phyloP scores from a whole-genome alignment of 2,329 filamentous ascomycete species.

The Penicillium rolfsii region DNA sequence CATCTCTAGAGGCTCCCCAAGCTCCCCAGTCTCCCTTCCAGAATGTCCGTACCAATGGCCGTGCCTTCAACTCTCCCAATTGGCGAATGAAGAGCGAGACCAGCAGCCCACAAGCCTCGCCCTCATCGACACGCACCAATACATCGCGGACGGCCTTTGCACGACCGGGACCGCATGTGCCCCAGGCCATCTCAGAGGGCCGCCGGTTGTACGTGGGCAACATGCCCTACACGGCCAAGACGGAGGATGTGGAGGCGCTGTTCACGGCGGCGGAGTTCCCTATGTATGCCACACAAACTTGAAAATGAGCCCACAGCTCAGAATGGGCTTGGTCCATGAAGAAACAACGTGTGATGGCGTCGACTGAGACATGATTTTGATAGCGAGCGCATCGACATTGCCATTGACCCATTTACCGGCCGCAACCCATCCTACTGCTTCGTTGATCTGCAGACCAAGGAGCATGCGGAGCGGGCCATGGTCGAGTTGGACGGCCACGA shows the following conservation, averaged over 20 bases:
- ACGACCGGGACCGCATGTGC: conserved; percentile 36
- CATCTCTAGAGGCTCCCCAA: conserved; percentile 35
- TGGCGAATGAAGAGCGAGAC: conserved; percentile 48
- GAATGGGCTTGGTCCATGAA: background rate
- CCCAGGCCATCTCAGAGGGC: conserved; percentile 45
- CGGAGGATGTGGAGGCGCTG: conserved; percentile 53
- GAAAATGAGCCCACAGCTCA: background rate
- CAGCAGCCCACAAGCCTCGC: conserved; percentile 38
- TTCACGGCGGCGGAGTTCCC: conserved; percentile 48
- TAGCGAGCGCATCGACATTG: conserved; percentile 66
- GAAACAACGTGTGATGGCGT: conserved; percentile 7
- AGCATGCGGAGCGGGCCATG: conserved; percentile 62
- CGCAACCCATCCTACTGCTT: conserved; percentile 77
- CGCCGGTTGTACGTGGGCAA: conserved; percentile 59
- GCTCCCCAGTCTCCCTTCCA: conserved; percentile 39
- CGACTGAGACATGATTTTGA: conserved; percentile 29
- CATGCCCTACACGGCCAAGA: conserved; percentile 58
- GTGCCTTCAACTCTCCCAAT: conserved; percentile 46
- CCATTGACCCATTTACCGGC: conserved; percentile 67
- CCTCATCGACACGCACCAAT: conserved; percentile 36
- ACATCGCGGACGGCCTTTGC: conserved; percentile 39
- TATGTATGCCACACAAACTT: conserved; percentile 33
- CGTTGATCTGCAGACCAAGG: conserved; percentile 64
- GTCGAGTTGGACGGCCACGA: conserved; percentile 57
- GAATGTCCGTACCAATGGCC: conserved; percentile 41